Evolutionary conservation across 768 basidiomycete genomes (phyloP), one percentile per base, ranked within the genome.

Genomic region (Erythrobasidium yunnanense): DNA sequence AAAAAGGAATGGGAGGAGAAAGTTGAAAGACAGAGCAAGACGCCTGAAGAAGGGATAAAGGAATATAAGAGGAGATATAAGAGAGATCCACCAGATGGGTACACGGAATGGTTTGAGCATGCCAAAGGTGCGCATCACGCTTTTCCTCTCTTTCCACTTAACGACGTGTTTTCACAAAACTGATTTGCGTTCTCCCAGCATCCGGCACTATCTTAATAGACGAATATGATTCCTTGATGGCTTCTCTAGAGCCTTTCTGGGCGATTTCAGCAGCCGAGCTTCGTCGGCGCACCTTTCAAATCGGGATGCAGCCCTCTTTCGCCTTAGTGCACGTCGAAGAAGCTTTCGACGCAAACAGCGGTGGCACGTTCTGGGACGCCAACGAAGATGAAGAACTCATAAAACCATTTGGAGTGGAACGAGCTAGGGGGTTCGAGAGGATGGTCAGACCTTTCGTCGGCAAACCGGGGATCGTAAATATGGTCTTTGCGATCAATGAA

Each of bases 211-310:
- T 66, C 3, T 35, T 69, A 55, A 66, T 74, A 52, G 73, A 74
- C 66, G 73, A 74, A 45, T 74, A 72, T 56, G 71, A 72, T 66
- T 53, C 66, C 2, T 69, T 70, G 23, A 57, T 57, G 45, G 38
- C 38, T 35, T 72, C 72, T 42, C 34, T 74, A 34, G 47, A 70
- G 45, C 68, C 70, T 42, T 74, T 71, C 66, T 70, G 65, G 55
- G 65, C 53, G 25, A 34, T 66, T 27, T 33, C 35, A 38, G 65
- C 65, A 6, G 51, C 65, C 22, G 65, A 66, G 27, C 32, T 66
- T 4, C 65, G 65, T 18, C 7, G 55, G 35, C 27, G 65, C 35
- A 66, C 65, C 3, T 66, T 55, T 32, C 53, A 66, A 33, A 66
- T 66, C 7, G 65, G 53, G 25, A 63, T 55, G 51, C 65, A 55